Evolutionary conservation across 176 grass and related monocot genomes (phyloP).

Genomic region (Juncus effusus): DNA sequence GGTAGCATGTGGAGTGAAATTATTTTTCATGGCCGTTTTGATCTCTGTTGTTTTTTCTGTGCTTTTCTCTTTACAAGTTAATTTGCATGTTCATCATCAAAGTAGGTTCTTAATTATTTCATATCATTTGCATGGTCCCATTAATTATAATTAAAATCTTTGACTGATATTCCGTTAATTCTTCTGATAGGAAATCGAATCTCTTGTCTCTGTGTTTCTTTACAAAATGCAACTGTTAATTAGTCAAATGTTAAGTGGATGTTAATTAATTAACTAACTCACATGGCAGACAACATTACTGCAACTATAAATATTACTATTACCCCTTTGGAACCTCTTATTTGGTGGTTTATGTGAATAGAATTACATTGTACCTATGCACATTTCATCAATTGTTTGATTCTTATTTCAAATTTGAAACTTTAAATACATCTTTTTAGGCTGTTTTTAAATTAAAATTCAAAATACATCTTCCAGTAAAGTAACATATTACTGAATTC

Average conservation of each 20-base stretch:
- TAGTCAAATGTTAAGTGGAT: slow-evolving; percentile 9
- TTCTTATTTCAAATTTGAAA: too few species aligned
- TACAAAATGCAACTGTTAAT: slow-evolving; percentile 12
- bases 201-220: not conserved
- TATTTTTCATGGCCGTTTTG: too few species aligned
- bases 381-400: not conserved
- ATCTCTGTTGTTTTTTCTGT: too few species aligned
- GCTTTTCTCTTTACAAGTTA: not conserved
- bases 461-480: slow-evolving; percentile 4
- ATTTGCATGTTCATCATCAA: slow-evolving; percentile 1
- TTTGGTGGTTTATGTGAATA: slow-evolving; percentile 8
- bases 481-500: not conserved
- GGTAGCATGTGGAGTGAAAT: too few species aligned
- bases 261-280: slow-evolving; percentile 8
- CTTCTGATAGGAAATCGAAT: too few species aligned
- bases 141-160: not conserved
- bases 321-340: slow-evolving; percentile 3
- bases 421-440: too few species aligned
- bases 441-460: slow-evolving; percentile 10
- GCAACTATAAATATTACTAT: not conserved
- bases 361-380: slow-evolving; percentile 1
- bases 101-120: slow-evolving; percentile 1
- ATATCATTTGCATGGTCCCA: not conserved
- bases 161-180: not conserved
- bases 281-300: slow-evolving; percentile 24